Percentiles rank a stretch among this genome's conserved stretches.
Evolutionary conservation across 768 basidiomycete genomes (phyloP).

Genomic region (Steccherinum ochraceum): DNA sequence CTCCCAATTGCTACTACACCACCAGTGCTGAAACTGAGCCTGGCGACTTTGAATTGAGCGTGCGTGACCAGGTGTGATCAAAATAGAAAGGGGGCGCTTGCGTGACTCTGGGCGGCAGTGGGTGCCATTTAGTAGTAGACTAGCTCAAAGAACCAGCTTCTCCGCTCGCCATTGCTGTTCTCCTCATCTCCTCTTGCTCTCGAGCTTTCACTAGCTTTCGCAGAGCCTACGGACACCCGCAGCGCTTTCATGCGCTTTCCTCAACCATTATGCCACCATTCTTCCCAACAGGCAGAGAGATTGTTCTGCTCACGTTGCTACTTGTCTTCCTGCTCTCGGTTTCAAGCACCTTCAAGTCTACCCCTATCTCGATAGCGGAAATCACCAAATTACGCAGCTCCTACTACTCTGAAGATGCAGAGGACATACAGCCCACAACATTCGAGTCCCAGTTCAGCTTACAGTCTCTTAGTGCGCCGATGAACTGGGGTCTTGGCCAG

Average conservation of each 20-base stretch:
- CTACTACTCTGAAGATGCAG: conserved; percentile 7
- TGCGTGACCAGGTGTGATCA: no score
- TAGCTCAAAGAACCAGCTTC: no score
- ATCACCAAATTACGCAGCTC: conserved; percentile 6
- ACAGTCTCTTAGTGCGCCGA: conserved; percentile 15
- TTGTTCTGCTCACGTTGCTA: conserved; percentile 21
- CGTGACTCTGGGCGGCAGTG: no score
- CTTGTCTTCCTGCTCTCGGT: conserved; percentile 20
- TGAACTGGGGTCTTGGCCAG: conserved; percentile 21
- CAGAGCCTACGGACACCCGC: no score
- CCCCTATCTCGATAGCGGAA: conserved; percentile 4
- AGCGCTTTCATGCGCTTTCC: neutral
- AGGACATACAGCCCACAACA: conserved; percentile 8
- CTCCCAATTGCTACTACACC: no score
- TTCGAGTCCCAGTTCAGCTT: conserved; percentile 21
- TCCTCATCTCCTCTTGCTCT: no score
- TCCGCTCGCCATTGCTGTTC: no score
- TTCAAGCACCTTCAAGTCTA: conserved; percentile 10
- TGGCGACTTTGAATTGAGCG: no score
- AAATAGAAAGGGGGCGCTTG: no score
- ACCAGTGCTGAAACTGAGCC: no score
- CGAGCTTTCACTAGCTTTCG: no score
- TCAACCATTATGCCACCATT: conserved; percentile 24
- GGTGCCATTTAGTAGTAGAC: no score
- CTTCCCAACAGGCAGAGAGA: conserved; percentile 24